These are phyloP conservation scores for Rhododendron simsii DNA, from an alignment of 148 eudicot genomes.

Conservation along the genomic window DNA sequence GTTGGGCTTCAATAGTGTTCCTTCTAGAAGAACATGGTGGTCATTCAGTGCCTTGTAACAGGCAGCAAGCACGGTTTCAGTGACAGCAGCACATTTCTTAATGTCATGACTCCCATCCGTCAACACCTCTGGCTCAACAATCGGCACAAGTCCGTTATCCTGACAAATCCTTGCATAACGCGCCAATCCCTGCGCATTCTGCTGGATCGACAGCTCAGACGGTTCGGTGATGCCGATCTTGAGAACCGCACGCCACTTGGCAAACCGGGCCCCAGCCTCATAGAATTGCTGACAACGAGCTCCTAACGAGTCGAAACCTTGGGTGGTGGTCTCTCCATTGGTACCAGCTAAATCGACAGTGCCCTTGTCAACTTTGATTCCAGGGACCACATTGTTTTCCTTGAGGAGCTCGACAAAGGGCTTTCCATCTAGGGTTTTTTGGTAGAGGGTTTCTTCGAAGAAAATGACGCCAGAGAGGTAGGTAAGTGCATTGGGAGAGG, in stretches of 20 bases:
- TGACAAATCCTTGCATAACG: conserved; percentile 87
- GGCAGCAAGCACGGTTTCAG: conserved; percentile 80
- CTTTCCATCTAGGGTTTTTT: conserved; percentile 63
- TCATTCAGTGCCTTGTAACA: conserved; percentile 88
- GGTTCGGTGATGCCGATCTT: conserved; percentile 84
- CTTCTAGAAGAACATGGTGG: conserved; percentile 85
- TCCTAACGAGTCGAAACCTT: conserved; percentile 77
- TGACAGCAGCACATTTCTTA: conserved; percentile 72
- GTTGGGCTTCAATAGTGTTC: conserved; percentile 89
- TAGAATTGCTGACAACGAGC: conserved; percentile 70
- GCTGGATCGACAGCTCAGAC: conserved; percentile 72
- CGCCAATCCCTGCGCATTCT: conserved; percentile 89
- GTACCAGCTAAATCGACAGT: conserved; percentile 74
- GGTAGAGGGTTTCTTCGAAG: conserved; percentile 87
- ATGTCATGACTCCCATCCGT: conserved; percentile 80
- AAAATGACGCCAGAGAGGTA: conserved; percentile 86
- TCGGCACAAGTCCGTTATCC: conserved; percentile 82
- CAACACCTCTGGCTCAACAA: conserved; percentile 81
- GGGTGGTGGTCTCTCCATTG: conserved; percentile 87
- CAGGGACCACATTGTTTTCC: conserved; percentile 72
- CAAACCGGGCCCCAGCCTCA: conserved; percentile 89
- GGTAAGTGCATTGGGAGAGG: conserved; percentile 54
- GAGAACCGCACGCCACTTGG: conserved; percentile 95
- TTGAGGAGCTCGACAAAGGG: conserved; percentile 65
- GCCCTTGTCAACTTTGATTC: conserved; percentile 93